A percentile compares a stretch with the other conserved stretches of the same genome.
Evolutionary conservation across 139 green algal genomes (phyloP).

Genomic region (Pleodorina starrii): DNA sequence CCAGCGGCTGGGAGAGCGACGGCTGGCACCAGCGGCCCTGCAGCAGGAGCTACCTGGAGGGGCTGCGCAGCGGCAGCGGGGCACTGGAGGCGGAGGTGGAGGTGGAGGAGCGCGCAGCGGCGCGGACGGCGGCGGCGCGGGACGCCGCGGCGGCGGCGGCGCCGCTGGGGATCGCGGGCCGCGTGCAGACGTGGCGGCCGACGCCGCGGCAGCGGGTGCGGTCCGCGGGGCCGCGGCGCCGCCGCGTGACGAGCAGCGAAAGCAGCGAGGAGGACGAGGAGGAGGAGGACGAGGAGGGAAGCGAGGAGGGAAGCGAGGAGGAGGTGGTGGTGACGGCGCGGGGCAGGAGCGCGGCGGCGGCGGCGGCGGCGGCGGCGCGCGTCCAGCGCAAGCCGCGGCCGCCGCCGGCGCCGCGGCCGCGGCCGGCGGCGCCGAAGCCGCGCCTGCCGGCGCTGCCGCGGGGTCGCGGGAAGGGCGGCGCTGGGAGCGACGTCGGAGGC

Average conservation of each 20-base stretch:
- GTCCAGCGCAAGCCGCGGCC: not conserved
- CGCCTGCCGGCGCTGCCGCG: not conserved
- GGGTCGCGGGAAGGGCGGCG: not conserved
- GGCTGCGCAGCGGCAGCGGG: constrained; percentile 12
- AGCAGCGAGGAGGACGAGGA: constrained; percentile 25
- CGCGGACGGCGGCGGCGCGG: constrained; percentile 1
- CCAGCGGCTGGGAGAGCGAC: not conserved
- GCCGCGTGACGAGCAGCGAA: not conserved
- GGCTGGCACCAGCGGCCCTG: constrained; percentile 1
- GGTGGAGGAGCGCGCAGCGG: not conserved
- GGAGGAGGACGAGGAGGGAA: not conserved
- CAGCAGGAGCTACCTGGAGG: constrained; percentile 42
- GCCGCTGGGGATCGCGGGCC: not conserved
- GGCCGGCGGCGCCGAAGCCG: not conserved
- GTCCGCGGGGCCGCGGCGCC: not conserved
- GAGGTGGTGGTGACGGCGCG: not conserved
- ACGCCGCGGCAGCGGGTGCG: not conserved
- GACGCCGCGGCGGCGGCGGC: not conserved
- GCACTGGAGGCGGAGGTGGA: constrained; percentile 24
- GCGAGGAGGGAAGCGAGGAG: not conserved
- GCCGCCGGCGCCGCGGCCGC: not conserved
- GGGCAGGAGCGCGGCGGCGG: not conserved
- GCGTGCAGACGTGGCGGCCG: constrained; percentile 26
- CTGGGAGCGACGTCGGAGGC: not conserved
- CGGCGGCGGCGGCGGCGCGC: not conserved